These are phyloP conservation scores for Citrus sinensis DNA, from an alignment of 345 rosid genomes.

Conservation along the genomic window DVS_A1.0 CM039165.1:2727501-2728000, in stretches of 20 bases:
- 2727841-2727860: background rate
- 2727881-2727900: background rate
- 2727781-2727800: background rate
- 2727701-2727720: background rate
- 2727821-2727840: background rate
- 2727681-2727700: slow-evolving; percentile 23
- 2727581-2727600: background rate
- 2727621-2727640: slow-evolving; percentile 24
- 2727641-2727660: slow-evolving; percentile 25
- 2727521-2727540: slow-evolving; percentile 9
- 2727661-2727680: slow-evolving; percentile 26
- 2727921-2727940: background rate
- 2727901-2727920: background rate
- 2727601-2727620: background rate
- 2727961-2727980: background rate
- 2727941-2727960: background rate
- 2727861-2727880: background rate
- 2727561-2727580: background rate
- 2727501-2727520: slow-evolving; percentile 8
- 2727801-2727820: background rate
- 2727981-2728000: background rate
- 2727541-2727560: slow-evolving; percentile 4
- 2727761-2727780: background rate
- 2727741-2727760: slow-evolving; percentile 3
- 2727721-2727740: background rate